A percentile compares a stretch with the other conserved stretches of the same genome.
phyloP scores from a whole-genome alignment of 2,329 filamentous ascomycete species.

The Coniochaeta hoffmannii region DNA sequence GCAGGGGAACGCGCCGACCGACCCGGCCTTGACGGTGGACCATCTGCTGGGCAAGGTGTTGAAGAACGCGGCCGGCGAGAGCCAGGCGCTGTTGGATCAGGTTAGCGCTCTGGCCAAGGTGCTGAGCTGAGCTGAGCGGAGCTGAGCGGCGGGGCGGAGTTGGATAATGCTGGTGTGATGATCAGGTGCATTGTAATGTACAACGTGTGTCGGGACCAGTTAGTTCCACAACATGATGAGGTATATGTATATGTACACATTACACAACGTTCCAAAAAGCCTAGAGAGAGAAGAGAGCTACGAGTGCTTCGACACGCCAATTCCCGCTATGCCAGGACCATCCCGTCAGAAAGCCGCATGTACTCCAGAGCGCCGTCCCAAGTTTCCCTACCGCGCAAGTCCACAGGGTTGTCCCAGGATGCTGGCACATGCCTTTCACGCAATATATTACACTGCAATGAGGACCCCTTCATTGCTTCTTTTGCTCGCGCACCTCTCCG shows the following conservation, averaged over 20 bases:
- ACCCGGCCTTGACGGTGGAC: conserved; percentile 44
- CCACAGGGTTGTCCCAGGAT: not conserved
- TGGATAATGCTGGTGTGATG: no score
- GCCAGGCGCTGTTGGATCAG: conserved; percentile 40
- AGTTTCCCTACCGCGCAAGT: not conserved
- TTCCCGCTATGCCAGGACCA: no score
- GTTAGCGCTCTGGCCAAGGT: conserved; percentile 33
- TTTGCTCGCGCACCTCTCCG: conserved; percentile 49
- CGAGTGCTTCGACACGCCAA: no score
- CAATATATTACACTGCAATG: not conserved
- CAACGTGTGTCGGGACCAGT: no score
- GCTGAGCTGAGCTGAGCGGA: conserved; percentile 4
- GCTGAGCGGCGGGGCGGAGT: no score
- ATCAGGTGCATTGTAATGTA: no score
- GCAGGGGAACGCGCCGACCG: conserved; percentile 45
- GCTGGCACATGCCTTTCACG: not conserved
- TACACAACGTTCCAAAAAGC: no score
- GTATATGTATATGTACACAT: no score
- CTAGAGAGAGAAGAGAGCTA: no score
- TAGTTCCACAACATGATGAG: no score
- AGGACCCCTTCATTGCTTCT: not conserved
- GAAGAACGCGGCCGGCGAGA: conserved; percentile 45
- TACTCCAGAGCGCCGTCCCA: not conserved
- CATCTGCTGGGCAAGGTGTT: conserved; percentile 50
- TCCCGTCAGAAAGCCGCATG: not conserved